These are phyloP conservation scores for Vigna nakashimae DNA, from an alignment of 306 rosid species.

Conservation along the genomic window DNA sequence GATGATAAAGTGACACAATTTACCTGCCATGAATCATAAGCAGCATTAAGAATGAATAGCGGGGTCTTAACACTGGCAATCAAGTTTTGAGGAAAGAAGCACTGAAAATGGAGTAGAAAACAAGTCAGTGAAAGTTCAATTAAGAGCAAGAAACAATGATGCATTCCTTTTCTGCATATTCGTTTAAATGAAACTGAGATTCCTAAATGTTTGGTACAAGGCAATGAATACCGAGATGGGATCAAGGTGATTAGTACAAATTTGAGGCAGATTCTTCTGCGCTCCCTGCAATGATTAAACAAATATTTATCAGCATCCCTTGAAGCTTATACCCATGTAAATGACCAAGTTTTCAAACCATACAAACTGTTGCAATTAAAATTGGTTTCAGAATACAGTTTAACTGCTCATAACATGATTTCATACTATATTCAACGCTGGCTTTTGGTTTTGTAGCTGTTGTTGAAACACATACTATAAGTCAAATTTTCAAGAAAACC, in stretches of 20 bases:
- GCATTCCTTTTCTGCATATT: slow-evolving; percentile 24
- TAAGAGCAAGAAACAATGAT: slow-evolving; percentile 6
- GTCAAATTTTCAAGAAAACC: slow-evolving; percentile 1
- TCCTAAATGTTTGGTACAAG: neutral
- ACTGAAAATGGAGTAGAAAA: slow-evolving; percentile 56
- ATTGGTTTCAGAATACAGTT: slow-evolving; percentile 19
- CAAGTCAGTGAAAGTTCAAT: slow-evolving; percentile 36
- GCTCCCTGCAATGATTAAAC: slow-evolving; percentile 63
- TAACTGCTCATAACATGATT: slow-evolving; percentile 7
- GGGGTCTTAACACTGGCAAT: slow-evolving; percentile 77
- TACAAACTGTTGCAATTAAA: slow-evolving; percentile 2
- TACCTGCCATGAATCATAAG: slow-evolving; percentile 99
- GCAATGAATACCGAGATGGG: slow-evolving; percentile 73
- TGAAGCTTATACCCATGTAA: slow-evolving; percentile 18
- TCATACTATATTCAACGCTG: slow-evolving; percentile 2
- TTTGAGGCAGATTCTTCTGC: slow-evolving; percentile 65
- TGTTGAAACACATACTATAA: slow-evolving; percentile 17
- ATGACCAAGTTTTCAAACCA: slow-evolving; percentile 16
- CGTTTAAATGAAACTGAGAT: slow-evolving; percentile 28
- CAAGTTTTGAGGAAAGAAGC: slow-evolving; percentile 95
- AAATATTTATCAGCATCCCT: slow-evolving; percentile 26
- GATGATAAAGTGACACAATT: slow-evolving; percentile 19
- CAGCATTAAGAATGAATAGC: slow-evolving; percentile 87
- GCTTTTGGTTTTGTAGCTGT: slow-evolving; percentile 22
- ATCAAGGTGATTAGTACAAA: slow-evolving; percentile 77